Conservation (phyloP, 768 basidiomycete species). For the Lentinus brumalis region DNA sequence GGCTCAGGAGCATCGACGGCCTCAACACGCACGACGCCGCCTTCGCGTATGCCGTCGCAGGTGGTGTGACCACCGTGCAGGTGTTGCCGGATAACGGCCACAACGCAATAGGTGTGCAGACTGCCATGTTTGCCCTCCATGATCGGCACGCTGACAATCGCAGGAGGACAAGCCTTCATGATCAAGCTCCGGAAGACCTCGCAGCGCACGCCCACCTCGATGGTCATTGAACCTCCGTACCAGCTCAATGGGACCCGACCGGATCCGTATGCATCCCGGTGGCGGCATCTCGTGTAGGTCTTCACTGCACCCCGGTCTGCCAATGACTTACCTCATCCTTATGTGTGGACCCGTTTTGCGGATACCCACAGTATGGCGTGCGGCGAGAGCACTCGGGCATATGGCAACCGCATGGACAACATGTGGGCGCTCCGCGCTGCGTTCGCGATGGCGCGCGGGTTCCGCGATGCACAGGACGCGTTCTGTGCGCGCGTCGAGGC, state of each 20-base stretch:
- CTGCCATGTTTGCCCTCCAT: not conserved
- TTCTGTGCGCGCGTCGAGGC: constrained; percentile 66
- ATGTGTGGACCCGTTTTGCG: not conserved
- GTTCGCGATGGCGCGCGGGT: constrained; percentile 69
- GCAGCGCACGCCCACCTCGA: constrained; percentile 75
- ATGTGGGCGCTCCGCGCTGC: constrained; percentile 81
- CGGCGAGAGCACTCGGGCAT: constrained; percentile 40
- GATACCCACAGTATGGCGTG: constrained; percentile 36
- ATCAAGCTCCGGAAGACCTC: constrained; percentile 80
- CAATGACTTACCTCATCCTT: not conserved
- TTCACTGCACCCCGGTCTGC: constrained; percentile 7
- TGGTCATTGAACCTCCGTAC: constrained; percentile 84
- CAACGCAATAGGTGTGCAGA: constrained; percentile 65
- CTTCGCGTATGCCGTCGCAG: constrained; percentile 73
- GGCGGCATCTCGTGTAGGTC: constrained; percentile 81
- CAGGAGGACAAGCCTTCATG: constrained; percentile 87
- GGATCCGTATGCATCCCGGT: constrained; percentile 49
- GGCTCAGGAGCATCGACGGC: constrained; percentile 81
- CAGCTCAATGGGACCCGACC: constrained; percentile 50
- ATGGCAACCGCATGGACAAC: constrained; percentile 67
- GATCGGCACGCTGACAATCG: not conserved
- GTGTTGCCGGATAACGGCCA: constrained; percentile 71
- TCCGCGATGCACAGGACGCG: constrained; percentile 69
- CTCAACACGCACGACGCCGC: constrained; percentile 86
- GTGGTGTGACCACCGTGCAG: constrained; percentile 86